Conservation (phyloP, 495 filamentous ascomycete species). For the Lichina pygmaea region DNA sequence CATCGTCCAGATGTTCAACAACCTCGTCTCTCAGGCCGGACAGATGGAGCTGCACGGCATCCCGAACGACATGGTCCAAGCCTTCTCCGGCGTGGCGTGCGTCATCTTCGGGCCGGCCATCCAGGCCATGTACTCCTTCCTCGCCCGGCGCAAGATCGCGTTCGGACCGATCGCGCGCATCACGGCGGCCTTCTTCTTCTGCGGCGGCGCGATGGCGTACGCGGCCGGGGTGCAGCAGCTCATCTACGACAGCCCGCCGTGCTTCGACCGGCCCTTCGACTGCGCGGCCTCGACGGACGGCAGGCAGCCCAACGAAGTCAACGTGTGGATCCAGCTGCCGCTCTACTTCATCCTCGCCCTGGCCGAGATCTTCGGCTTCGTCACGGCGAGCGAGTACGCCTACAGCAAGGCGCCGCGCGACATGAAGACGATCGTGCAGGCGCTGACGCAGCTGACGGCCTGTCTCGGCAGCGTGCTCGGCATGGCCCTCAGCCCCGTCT, state of each 20-base stretch:
- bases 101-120: constrained; percentile 46
- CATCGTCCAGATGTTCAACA: constrained; percentile 20
- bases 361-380: constrained; percentile 40
- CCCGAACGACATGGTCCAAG: constrained; percentile 49
- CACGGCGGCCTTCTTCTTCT: constrained; percentile 39
- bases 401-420: constrained; percentile 40
- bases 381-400: constrained; percentile 45
- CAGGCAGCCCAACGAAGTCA: constrained; percentile 9
- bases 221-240: constrained; percentile 46
- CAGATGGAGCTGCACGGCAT: constrained; percentile 27
- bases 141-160: constrained; percentile 33
- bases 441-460: constrained; percentile 32
- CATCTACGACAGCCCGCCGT: constrained; percentile 35
- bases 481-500: constrained; percentile 25
- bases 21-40: constrained; percentile 28
- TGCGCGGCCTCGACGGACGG: constrained; percentile 13
- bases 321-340: constrained; percentile 15
- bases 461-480: constrained; percentile 21
- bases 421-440: constrained; percentile 43
- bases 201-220: constrained; percentile 31
- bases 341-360: constrained; percentile 29
- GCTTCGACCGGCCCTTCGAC: constrained; percentile 21
- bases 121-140: constrained; percentile 38
- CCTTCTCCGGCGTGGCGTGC: constrained; percentile 51
- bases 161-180: constrained; percentile 55